These are phyloP conservation scores for Scheffersomyces insectosa DNA, from an alignment of 1,139 yeast genomes.

Conservation along the genomic window DNA sequence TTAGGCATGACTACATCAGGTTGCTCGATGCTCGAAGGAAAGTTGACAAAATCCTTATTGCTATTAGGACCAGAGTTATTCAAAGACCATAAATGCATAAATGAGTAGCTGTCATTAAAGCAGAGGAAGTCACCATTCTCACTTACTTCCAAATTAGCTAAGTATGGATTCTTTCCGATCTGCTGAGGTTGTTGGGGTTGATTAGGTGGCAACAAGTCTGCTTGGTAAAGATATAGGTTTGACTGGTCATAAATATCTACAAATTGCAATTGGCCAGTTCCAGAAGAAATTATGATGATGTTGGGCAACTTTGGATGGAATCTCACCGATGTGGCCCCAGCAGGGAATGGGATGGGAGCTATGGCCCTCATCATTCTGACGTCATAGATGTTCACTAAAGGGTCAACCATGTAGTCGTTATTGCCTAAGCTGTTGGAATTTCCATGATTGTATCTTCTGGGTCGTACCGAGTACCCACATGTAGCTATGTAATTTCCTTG, in stretches of 20 bases:
- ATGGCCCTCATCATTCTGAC: slow-evolving; percentile 69
- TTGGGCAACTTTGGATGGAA: slow-evolving; percentile 88
- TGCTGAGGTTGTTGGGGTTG: slow-evolving; percentile 5
- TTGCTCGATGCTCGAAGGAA: slow-evolving; percentile 52
- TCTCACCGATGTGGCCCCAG: slow-evolving; percentile 83
- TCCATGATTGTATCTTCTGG: slow-evolving; percentile 22
- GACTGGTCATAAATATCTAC: slow-evolving; percentile 81
- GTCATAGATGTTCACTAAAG: slow-evolving; percentile 83
- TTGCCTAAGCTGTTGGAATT: slow-evolving; percentile 3
- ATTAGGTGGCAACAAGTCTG: slow-evolving; percentile 48
- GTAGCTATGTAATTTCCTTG: slow-evolving; percentile 77
- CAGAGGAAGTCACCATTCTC: slow-evolving; percentile 80
- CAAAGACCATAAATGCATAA: slow-evolving; percentile 75
- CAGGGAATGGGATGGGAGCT: slow-evolving; percentile 84
- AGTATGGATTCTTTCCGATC: slow-evolving; percentile 17
- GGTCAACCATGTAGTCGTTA: slow-evolving; percentile 54
- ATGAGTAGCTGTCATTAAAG: slow-evolving; percentile 64
- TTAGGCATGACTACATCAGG: slow-evolving; percentile 38
- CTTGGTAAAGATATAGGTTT: slow-evolving; percentile 59
- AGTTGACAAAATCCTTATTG: slow-evolving; percentile 41
- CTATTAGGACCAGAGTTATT: slow-evolving; percentile 27
- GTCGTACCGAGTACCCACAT: slow-evolving; percentile 73
- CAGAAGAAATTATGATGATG: slow-evolving; percentile 72
- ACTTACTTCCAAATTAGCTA: slow-evolving; percentile 65
- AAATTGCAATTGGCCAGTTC: slow-evolving; percentile 80